These are phyloP conservation scores for Citrus unshiu DNA, from an alignment of 345 rosid genomes.

Conservation along the genomic window DNA sequence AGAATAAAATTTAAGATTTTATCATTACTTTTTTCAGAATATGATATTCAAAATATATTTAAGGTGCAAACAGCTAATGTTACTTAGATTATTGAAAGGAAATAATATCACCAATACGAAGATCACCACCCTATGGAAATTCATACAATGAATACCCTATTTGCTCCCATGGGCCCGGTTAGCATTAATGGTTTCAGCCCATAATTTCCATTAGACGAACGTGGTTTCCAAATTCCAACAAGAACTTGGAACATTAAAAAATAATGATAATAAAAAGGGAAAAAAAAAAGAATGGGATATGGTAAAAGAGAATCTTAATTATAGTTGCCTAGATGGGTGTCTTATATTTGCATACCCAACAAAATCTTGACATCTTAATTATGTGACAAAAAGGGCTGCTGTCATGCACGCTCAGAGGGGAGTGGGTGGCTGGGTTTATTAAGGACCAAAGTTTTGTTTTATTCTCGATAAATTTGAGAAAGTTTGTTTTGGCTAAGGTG, in stretches of 20 bases:
- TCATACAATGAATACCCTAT: neutral
- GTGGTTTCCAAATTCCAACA: no score
- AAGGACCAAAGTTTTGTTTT: conserved; percentile 12
- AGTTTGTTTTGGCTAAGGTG: conserved; percentile 19
- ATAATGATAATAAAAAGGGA: neutral
- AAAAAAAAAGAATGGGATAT: neutral
- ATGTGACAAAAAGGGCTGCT: conserved; percentile 1
- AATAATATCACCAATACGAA: no score
- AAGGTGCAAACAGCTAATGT: no score
- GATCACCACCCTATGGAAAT: no score
- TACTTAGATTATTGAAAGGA: no score
- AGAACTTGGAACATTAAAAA: neutral
- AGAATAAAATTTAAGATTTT: no score
- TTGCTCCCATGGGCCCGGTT: neutral
- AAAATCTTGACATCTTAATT: conserved; percentile 23
- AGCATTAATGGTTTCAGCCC: neutral
- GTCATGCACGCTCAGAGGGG: conserved; percentile 10
- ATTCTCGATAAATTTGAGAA: conserved; percentile 6
- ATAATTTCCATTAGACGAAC: neutral
- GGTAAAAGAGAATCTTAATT: conserved; percentile 17
- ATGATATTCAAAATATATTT: no score
- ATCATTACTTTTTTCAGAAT: no score
- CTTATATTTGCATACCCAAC: conserved; percentile 21
- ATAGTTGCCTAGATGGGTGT: conserved; percentile 9
- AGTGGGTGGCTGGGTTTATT: conserved; percentile 7